Evolutionary conservation across 768 basidiomycete species (phyloP).

Genomic region (Kwoniella shandongensis): DNA sequence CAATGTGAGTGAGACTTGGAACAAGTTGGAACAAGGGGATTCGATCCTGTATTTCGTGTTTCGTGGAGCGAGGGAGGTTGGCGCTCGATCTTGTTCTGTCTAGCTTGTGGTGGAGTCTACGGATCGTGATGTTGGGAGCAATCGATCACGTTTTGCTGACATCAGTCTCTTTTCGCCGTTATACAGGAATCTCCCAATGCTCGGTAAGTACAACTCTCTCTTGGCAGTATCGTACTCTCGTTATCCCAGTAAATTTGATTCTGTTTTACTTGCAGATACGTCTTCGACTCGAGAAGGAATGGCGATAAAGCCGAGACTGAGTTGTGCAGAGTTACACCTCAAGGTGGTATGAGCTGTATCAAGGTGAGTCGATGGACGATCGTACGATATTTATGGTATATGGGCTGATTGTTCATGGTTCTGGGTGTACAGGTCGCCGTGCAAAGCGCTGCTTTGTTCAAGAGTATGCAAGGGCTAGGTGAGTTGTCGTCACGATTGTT

Average conservation of each 20-base stretch:
- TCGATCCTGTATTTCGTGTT: background rate
- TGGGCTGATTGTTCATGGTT: too few relatives aligned
- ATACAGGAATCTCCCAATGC: constrained; percentile 45
- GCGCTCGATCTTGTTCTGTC: too few relatives aligned
- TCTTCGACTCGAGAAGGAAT: constrained; percentile 41
- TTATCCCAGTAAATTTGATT: too few relatives aligned
- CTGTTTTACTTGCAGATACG: constrained; percentile 41
- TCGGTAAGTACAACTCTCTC: constrained; percentile 22
- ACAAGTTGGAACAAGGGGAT: background rate
- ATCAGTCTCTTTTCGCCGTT: background rate
- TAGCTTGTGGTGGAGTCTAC: too few relatives aligned
- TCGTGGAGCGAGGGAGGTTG: too few relatives aligned
- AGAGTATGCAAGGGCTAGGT: constrained; percentile 51
- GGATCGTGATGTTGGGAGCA: too few relatives aligned
- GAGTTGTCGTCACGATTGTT: constrained; percentile 1
- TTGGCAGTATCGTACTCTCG: too few relatives aligned
- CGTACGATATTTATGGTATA: too few relatives aligned
- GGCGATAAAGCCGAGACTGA: constrained; percentile 35
- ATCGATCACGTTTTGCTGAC: too few relatives aligned
- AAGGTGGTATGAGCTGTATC: constrained; percentile 45
- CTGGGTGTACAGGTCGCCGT: constrained; percentile 39
- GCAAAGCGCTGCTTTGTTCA: constrained; percentile 43
- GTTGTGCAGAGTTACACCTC: constrained; percentile 36
- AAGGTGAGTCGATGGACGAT: constrained; percentile 45
- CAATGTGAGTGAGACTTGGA: constrained; percentile 24